Base-by-base conservation (phyloP, 2,329 filamentous ascomycete species). In the Phialophora tarda region DNA sequence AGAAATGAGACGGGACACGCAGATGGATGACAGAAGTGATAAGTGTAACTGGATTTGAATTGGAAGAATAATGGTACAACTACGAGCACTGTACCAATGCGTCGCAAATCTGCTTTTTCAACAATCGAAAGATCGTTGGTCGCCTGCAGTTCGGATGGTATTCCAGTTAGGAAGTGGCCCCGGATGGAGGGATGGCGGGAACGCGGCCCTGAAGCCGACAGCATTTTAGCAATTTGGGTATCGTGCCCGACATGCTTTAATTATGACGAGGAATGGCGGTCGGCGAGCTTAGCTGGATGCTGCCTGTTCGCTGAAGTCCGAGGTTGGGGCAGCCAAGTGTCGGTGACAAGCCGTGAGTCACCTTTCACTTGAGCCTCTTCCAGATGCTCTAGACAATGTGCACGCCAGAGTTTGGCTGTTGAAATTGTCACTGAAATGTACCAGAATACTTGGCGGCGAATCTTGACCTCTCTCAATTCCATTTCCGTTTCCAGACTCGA, bases 11-110 rank as follows among this genome's bases (percentile, higher is more conserved):
- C 38, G 6, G 17, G 38, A 34, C 32, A 34, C 32, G 11, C 32
- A 34, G 10, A 34, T 3, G 17, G 67, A 70, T 24, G 26, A 23
- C 24, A 23, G 53, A 34, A 21, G 11, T 21, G 10, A 14, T 21
- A 12, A 30, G 28, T 26, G 47, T 51, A 1, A 23, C 4, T 34
- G 17, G 1, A 21, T 44, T 3, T 34, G 17, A 3, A 21, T 44
- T 21, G 2, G 17, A 8, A n/a, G 38, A 17, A 1, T 2, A 17
- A 11, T 12, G 32, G 4, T 34, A 12, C 32, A 12, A 44, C 14
- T n/a, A 21, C 34, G 28, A 30, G 30, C 2, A 38, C 34, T 41
- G 17, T n/a, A n/a, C 38, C 14, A 44, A 44, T 44, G 38, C 17
- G 17, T 7, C 38, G 6, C 4, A 41, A 41, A 41, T n/a, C 38